Conservation (phyloP, 1,284 basidiomycete genomes). For the Pulchroboletus neoregius region DNA sequence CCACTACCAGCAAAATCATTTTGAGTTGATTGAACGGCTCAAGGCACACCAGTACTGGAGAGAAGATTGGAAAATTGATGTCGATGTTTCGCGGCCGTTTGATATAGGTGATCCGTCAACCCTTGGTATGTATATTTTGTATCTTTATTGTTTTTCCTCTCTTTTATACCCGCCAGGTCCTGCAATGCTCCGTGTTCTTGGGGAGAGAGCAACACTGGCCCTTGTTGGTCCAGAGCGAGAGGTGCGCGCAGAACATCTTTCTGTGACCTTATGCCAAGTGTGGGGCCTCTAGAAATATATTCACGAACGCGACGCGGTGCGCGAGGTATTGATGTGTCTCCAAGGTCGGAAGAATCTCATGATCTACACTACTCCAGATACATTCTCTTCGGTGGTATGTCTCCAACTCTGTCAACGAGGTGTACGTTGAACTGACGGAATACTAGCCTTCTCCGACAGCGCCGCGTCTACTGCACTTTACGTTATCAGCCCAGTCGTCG, state of each 20-base stretch:
- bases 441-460: conserved; percentile 47
- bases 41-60: conserved; percentile 67
- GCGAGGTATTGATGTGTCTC: conserved; percentile 68
- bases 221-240: conserved; percentile 33
- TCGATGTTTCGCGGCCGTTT: conserved; percentile 44
- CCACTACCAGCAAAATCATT: conserved; percentile 39
- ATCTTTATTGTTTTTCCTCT: background rate
- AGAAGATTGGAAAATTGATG: conserved; percentile 52
- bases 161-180: conserved; percentile 41
- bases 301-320: conserved; percentile 65
- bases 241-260: conserved; percentile 20
- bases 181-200: conserved; percentile 38
- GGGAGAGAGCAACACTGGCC: conserved; percentile 26
- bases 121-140: conserved; percentile 42
- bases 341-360: conserved; percentile 66
- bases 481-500: conserved; percentile 57
- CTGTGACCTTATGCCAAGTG: background rate
- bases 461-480: conserved; percentile 62
- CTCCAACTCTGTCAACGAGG: background rate
- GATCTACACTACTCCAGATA: conserved; percentile 41
- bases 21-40: conserved; percentile 54
- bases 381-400: conserved; percentile 36
- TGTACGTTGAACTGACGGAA: background rate
- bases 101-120: conserved; percentile 65
- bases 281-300: conserved; percentile 52